Evolutionary conservation across 139 green algal species (phyloP), one percentile per base, ranked within the genome.

Genomic region (Edaphochlamys debaryana): DNA sequence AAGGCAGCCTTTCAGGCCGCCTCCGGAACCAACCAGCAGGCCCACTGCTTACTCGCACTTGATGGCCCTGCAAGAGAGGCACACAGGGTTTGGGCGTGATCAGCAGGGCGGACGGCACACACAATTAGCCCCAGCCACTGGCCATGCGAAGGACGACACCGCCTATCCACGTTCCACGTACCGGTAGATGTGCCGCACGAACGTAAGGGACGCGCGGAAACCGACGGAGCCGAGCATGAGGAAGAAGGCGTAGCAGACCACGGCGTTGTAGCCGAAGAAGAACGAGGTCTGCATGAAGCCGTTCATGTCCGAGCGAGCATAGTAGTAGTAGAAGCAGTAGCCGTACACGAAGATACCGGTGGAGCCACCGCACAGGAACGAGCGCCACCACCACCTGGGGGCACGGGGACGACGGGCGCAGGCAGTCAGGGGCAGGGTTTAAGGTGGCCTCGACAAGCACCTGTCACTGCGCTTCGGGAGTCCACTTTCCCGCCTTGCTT

Each of bases 261-360:
- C 69, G 0, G 87, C 91, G 70, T 93, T 96, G 88, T 97, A 98
- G 40, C 93, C 92, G 69, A 97, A 97, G 90, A 93, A 97, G 84
- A 96, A 97, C 64, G 73, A 90, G 1, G 92, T 94, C 88, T 96
- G 93, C 92, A 97, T 94, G 67, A 97, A 90, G 27, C 94, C 95
- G 58, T 69, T 89, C 95, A 98, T 98, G 87, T 98, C 92, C 8
- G 85, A 95, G 29, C 94, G 91, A 13, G 91, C 90, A 19, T 93
- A 92, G 90, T 97, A 99, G 85, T 99, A 99, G 93, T 99, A 99
- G 88, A 99, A 97, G 87, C 93, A 98, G 93, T 99, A 99, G 20
- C 85, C 96, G 86, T 94, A 97, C 42, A 99, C 92, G 86, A 99
- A 99, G 36, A 99, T 56, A 20, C 94, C 95, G 19, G 98, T 99